phyloP scores from a whole-genome alignment of 179 eudicot species.

The Amaranthus tricolor region DNA sequence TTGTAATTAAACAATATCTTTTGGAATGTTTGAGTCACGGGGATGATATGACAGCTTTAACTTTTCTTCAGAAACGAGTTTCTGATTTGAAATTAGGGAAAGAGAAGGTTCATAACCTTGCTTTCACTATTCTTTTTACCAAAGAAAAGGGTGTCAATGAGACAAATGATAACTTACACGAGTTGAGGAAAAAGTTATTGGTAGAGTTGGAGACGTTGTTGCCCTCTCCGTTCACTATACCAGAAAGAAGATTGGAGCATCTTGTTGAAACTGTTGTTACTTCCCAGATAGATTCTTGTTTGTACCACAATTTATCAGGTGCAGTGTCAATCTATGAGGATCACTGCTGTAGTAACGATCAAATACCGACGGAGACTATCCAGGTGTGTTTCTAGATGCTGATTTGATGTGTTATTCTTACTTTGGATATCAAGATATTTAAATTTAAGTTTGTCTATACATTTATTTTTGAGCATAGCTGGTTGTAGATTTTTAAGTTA shows the following conservation, averaged over 20 bases:
- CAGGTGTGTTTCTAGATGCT: conserved; percentile 56
- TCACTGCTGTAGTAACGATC: conserved; percentile 65
- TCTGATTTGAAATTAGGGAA: conserved; percentile 48
- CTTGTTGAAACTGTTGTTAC: conserved; percentile 65
- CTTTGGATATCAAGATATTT: background rate
- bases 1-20: conserved; percentile 53
- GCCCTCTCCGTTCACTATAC: conserved; percentile 71
- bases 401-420: background rate
- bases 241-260: conserved; percentile 81
- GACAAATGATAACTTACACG: conserved; percentile 31
- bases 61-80: conserved; percentile 56
- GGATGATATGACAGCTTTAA: conserved; percentile 53
- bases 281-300: conserved; percentile 70
- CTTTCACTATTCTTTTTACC: conserved; percentile 47
- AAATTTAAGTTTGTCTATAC: background rate
- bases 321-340: conserved; percentile 62
- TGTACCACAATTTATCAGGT: conserved; percentile 62
- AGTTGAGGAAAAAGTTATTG: conserved; percentile 44
- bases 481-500: background rate
- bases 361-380: conserved; percentile 74
- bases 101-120: conserved; percentile 69
- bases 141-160: conserved; percentile 39
- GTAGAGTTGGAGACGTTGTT: conserved; percentile 61
- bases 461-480: background rate
- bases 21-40: conserved; percentile 56